These are phyloP conservation scores for Cercospora janseana DNA, from an alignment of 2,329 filamentous ascomycete genomes.

Conservation along the genomic window DNA sequence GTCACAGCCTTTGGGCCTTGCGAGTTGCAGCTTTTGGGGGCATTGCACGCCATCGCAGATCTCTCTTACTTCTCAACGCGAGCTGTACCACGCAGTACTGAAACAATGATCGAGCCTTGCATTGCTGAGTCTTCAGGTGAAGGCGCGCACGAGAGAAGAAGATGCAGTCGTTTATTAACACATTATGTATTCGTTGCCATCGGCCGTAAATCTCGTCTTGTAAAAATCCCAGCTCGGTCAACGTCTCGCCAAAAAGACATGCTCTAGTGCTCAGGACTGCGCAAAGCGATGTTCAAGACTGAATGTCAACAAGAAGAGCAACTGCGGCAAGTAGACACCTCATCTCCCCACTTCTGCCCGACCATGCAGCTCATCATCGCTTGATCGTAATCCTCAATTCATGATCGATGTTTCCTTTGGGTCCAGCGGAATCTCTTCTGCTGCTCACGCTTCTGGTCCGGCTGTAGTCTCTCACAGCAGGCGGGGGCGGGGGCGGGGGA, in stretches of 20 bases:
- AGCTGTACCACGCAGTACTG: not conserved
- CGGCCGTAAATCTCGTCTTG: too few relatives aligned
- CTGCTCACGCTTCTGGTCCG: conserved; percentile 27
- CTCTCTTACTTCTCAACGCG: not conserved
- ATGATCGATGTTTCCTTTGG: conserved; percentile 12
- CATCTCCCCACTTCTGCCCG: too few relatives aligned
- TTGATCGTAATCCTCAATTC: conserved; percentile 18
- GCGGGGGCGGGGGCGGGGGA: conserved; percentile 24
- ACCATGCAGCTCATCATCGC: not conserved
- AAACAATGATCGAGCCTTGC: not conserved
- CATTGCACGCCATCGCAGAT: too few relatives aligned
- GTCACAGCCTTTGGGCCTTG: not conserved
- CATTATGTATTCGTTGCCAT: not conserved
- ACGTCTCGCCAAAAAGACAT: too few relatives aligned
- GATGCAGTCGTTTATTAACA: not conserved
- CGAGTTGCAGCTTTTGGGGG: not conserved
- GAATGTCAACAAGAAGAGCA: not conserved
- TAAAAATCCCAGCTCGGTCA: not conserved
- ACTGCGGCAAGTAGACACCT: not conserved
- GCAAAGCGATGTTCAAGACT: too few relatives aligned
- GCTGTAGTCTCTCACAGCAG: conserved; percentile 11
- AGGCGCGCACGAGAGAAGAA: not conserved
- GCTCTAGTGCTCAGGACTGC: too few relatives aligned
- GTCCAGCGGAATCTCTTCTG: conserved; percentile 8
- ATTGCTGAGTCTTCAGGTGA: not conserved